Evolutionary conservation across 2,329 filamentous ascomycete genomes (phyloP).

Genomic region (Didymella pinodella): DNA sequence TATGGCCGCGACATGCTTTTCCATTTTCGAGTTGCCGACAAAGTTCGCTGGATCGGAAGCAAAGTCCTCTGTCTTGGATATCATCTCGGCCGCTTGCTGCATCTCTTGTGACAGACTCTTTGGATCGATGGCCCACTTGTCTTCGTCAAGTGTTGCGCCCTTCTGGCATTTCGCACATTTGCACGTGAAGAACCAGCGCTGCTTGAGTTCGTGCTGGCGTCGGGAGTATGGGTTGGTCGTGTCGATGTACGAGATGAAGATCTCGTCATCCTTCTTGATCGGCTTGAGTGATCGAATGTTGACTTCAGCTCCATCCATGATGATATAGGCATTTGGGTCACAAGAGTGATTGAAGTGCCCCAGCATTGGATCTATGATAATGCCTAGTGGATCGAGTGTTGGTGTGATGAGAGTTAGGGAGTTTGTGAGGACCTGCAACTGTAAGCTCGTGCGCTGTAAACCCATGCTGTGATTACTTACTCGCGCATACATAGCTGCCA

Average conservation of each 20-base stretch:
- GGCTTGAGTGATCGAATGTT: conserved; percentile 61
- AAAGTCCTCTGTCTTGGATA: conserved; percentile 25
- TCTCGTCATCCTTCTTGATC: conserved; percentile 64
- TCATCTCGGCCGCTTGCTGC: conserved; percentile 34
- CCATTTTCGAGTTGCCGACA: conserved; percentile 34
- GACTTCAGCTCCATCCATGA: conserved; percentile 63
- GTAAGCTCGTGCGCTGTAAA: conserved; percentile 29
- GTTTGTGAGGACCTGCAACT: conserved; percentile 61
- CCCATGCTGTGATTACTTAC: conserved; percentile 32
- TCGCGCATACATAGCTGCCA: conserved; percentile 56
- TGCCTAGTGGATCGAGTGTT: conserved; percentile 64
- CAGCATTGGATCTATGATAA: conserved; percentile 64
- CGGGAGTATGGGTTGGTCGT: conserved; percentile 59
- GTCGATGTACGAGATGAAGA: conserved; percentile 70
- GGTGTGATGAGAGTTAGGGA: conserved; percentile 65
- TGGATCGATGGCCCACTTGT: conserved; percentile 51
- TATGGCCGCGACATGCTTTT: conserved; percentile 38
- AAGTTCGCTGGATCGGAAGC: conserved; percentile 35
- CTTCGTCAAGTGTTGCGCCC: conserved; percentile 50
- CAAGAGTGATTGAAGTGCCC: conserved; percentile 69
- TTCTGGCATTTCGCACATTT: conserved; percentile 60
- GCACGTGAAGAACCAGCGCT: conserved; percentile 68
- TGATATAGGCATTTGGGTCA: conserved; percentile 64
- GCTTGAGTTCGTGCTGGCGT: conserved; percentile 62
- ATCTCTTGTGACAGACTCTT: conserved; percentile 36